These are phyloP conservation scores for Elongisporangium anandrum DNA, from an alignment of 352 stramenopile species.

Conservation along the genomic window DNA sequence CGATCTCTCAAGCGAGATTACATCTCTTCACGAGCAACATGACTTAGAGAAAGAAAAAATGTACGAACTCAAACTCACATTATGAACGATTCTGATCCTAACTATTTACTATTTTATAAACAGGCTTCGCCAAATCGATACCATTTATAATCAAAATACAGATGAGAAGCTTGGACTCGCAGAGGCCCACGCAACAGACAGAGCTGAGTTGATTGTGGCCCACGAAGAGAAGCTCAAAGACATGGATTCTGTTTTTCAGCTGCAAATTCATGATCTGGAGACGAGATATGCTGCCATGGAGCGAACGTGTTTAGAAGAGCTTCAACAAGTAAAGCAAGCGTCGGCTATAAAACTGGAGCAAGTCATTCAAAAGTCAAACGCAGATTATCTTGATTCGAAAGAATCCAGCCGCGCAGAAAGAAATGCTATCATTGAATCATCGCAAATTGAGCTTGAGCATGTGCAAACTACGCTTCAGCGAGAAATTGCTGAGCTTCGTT, in stretches of 20 bases:
- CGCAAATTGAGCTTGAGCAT: constrained; percentile 1
- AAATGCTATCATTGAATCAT: not conserved
- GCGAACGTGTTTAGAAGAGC: constrained; percentile 23
- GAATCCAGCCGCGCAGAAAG: not conserved
- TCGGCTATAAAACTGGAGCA: constrained; percentile 16
- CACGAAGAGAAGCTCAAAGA: constrained; percentile 21
- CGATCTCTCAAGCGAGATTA: constrained; percentile 40
- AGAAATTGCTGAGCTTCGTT: constrained; percentile 10
- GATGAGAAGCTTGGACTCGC: constrained; percentile 41
- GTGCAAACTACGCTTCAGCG: not conserved
- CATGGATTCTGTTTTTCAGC: constrained; percentile 19
- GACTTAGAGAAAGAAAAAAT: constrained; percentile 29
- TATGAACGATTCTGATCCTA: too few relatives aligned
- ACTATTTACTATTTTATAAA: not conserved
- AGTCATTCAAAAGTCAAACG: constrained; percentile 13
- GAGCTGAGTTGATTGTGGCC: constrained; percentile 14
- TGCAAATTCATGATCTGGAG: constrained; percentile 25
- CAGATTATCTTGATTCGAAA: not conserved
- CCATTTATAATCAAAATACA: constrained; percentile 29
- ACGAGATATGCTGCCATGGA: constrained; percentile 21
- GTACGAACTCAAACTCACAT: constrained; percentile 13
- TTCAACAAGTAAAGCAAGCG: constrained; percentile 25
- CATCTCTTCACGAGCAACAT: constrained; percentile 36
- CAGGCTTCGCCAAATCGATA: constrained; percentile 33
- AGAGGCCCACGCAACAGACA: constrained; percentile 29